These are phyloP conservation scores for Oryza brachyantha DNA, from an alignment of 176 grass and related monocot species.

Conservation along the genomic window DNA sequence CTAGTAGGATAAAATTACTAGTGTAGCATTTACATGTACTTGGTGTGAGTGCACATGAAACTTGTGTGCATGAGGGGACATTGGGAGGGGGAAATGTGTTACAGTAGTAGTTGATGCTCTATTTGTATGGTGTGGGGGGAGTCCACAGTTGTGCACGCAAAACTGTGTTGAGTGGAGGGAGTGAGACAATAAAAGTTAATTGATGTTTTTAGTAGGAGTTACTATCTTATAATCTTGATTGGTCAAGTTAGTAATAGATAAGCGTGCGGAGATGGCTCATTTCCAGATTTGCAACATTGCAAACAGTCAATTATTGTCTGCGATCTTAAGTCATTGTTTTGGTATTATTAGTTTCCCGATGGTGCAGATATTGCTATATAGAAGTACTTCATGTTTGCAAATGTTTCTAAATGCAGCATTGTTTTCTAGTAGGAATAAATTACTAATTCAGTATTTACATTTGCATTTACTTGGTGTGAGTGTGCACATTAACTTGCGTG, in stretches of 20 bases:
- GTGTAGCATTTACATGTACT: too few species aligned
- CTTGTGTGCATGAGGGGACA: too few species aligned
- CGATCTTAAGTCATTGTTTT: background rate
- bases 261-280: background rate
- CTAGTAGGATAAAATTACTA: too few species aligned
- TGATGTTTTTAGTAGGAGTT: background rate
- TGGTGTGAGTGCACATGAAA: too few species aligned
- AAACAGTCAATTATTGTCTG: background rate
- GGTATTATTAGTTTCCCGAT: constrained; percentile 4
- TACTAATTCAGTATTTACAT: background rate
- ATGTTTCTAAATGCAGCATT: background rate
- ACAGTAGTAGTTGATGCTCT: too few species aligned
- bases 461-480: background rate
- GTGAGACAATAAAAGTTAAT: background rate
- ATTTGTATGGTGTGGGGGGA: too few species aligned
- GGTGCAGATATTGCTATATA: background rate
- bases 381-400: background rate
- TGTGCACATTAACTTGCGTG: background rate
- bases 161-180: background rate
- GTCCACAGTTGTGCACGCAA: too few species aligned
- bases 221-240: background rate
- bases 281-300: background rate
- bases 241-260: background rate
- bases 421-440: background rate
- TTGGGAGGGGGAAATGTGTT: too few species aligned